Percentiles rank a stretch among this genome's conserved stretches.
Conservation (phyloP, 306 rosid species). For the Dryas alaskensis region DNA sequence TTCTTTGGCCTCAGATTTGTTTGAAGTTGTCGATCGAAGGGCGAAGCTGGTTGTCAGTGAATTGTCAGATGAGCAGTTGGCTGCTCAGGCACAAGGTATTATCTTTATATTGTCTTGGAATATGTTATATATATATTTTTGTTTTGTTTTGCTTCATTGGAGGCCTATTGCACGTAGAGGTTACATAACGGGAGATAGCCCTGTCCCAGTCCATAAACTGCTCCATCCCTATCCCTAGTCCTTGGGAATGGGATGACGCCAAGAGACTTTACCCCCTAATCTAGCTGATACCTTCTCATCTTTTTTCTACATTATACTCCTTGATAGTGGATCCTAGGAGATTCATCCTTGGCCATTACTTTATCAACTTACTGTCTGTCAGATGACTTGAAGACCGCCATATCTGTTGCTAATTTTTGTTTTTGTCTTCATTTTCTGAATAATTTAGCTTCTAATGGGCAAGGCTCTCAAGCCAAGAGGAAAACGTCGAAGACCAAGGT, state of each 20-base stretch:
- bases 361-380: conserved; percentile 13
- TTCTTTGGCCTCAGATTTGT: conserved; percentile 48
- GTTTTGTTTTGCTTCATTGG: background rate
- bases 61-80: conserved; percentile 65
- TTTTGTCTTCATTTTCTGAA: conserved; percentile 30
- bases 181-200: background rate
- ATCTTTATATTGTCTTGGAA: conserved; percentile 18
- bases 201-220: background rate
- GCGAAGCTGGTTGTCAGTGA: conserved; percentile 87
- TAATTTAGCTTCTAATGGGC: conserved; percentile 62
- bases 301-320: background rate
- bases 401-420: conserved; percentile 32
- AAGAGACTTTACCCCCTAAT: background rate
- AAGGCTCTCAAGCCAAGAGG: conserved; percentile 77
- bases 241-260: background rate
- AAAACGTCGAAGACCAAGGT: conserved; percentile 69
- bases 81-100: conserved; percentile 68
- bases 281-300: background rate
- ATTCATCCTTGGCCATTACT: conserved; percentile 7
- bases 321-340: conserved; percentile 10
- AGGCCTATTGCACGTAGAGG: background rate
- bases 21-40: conserved; percentile 92
- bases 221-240: background rate
- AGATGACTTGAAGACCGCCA: conserved; percentile 2
- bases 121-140: background rate